A percentile compares a stretch with the other conserved stretches of the same genome.
Evolutionary conservation across 305 asterid species (phyloP).

Genomic region (Striga hermonthica): DNA sequence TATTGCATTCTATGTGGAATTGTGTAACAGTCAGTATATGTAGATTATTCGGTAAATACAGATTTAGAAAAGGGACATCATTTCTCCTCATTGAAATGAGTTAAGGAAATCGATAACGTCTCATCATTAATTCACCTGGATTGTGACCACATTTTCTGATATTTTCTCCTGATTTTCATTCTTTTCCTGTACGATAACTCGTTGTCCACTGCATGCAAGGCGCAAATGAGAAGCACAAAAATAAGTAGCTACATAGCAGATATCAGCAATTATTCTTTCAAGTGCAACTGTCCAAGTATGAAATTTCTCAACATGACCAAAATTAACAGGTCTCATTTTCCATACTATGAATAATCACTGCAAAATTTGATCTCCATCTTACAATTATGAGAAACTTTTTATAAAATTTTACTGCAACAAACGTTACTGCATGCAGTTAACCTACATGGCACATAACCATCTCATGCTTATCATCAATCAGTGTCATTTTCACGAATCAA

Average conservation of each 20-base stretch:
- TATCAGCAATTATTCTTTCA: neutral
- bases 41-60: neutral
- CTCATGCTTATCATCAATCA: too few relatives aligned
- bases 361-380: too few relatives aligned
- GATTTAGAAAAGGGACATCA: too few relatives aligned
- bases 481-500: too few relatives aligned
- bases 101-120: neutral
- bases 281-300: constrained; percentile 3
- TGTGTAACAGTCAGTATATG: too few relatives aligned
- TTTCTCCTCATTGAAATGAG: too few relatives aligned
- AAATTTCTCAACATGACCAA: neutral
- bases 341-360: too few relatives aligned
- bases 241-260: constrained; percentile 22
- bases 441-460: too few relatives aligned
- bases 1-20: neutral
- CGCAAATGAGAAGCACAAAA: constrained; percentile 32
- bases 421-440: too few relatives aligned
- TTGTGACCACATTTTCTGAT: constrained; percentile 66
- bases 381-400: too few relatives aligned
- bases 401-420: too few relatives aligned
- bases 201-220: constrained; percentile 73
- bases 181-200: constrained; percentile 69
- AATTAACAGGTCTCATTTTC: too few relatives aligned
- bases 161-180: constrained; percentile 45
- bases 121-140: constrained; percentile 57